Evolutionary conservation across 176 grass and related monocot genomes (phyloP).

Genomic region (Echinochloa phyllopogon): DNA sequence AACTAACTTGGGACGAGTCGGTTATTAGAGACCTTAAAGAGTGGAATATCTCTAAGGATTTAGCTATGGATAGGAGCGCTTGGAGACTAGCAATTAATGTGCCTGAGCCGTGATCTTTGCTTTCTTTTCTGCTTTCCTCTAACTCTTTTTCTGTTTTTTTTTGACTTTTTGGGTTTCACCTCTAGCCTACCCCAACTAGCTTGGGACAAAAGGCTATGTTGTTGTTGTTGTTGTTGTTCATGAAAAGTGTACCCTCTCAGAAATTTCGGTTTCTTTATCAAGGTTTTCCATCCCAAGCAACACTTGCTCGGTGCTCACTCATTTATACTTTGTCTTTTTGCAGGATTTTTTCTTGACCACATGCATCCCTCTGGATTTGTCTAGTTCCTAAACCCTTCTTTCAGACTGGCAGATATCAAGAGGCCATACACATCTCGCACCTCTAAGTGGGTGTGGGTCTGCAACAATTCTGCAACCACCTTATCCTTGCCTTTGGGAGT

Average conservation of each 20-base stretch:
- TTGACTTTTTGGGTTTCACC: no score
- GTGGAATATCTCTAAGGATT: no score
- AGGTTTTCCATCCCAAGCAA: neutral
- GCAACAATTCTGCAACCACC: conserved; percentile 38
- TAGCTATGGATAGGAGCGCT: no score
- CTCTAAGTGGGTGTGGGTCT: conserved; percentile 81
- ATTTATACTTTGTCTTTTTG: neutral
- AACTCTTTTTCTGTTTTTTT: no score
- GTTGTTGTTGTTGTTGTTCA: no score
- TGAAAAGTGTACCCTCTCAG: neutral
- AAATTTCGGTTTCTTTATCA: neutral
- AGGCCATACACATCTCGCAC: conserved; percentile 54
- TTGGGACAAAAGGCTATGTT: no score
- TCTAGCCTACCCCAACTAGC: no score
- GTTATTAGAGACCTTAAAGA: no score
- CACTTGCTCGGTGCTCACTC: conserved; percentile 3
- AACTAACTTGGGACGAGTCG: no score
- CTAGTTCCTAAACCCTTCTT: conserved; percentile 58
- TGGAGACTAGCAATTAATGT: no score
- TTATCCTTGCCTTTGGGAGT: conserved; percentile 57
- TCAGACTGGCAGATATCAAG: conserved; percentile 70
- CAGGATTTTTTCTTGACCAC: conserved; percentile 23
- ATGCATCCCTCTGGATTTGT: conserved; percentile 47
- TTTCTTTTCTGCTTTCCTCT: no score
- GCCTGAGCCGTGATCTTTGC: no score